These are phyloP conservation scores for Backusella morwellensis DNA, from an alignment of 192 early-diverging fungal genomes.

Conservation along the genomic window DNA sequence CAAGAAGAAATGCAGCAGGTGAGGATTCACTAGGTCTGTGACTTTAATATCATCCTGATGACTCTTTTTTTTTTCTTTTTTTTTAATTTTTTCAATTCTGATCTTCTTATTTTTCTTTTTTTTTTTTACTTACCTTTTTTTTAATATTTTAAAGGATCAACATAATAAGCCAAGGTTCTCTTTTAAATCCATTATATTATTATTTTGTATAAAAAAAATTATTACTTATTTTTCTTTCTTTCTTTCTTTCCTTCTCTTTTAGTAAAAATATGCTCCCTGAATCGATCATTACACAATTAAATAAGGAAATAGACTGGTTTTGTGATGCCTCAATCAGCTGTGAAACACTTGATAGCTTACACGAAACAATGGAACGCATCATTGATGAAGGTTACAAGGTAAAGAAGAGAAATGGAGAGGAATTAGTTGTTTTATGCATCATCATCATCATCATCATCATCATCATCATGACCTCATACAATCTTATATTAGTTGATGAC, in stretches of 20 bases:
- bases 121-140: not conserved
- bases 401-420: not conserved
- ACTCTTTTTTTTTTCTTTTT: not conserved
- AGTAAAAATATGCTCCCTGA: not conserved
- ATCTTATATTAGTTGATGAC: not conserved
- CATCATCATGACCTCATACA: not conserved
- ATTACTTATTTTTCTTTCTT: not conserved
- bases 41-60: conserved; percentile 9
- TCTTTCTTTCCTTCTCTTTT: not conserved
- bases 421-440: not conserved
- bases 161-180: not conserved
- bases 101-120: not conserved
- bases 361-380: not conserved
- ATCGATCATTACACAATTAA: not conserved
- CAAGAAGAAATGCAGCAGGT: not conserved
- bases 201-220: not conserved
- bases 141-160: not conserved
- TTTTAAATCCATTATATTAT: not conserved
- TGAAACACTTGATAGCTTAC: conserved; percentile 5
- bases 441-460: not conserved
- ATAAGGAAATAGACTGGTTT: not conserved
- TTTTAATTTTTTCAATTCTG: not conserved
- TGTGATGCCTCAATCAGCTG: conserved; percentile 3
- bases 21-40: conserved; percentile 3
- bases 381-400: conserved; percentile 2